phyloP scores from a whole-genome alignment of 2,329 filamentous ascomycete genomes.

The Aphanocladium album region DNA sequence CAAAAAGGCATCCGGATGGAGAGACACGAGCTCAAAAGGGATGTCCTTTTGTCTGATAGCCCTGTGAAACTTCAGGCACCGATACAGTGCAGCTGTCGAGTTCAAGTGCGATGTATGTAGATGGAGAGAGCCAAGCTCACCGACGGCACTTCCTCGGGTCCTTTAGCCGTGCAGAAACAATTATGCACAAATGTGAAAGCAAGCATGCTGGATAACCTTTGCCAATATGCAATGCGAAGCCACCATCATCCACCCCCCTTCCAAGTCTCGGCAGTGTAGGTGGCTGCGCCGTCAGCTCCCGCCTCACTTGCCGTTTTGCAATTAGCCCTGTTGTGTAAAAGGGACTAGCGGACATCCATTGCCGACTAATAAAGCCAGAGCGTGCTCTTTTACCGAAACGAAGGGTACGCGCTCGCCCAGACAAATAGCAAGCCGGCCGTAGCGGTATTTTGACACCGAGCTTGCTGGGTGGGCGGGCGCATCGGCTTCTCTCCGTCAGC shows the following conservation, averaged over 20 bases:
- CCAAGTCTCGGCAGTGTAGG: background rate
- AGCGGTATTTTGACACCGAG: background rate
- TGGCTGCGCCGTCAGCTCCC: background rate
- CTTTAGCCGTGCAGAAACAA: background rate
- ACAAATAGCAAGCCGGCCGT: background rate
- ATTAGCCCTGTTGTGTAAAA: background rate
- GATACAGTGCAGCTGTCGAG: background rate
- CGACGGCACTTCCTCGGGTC: background rate
- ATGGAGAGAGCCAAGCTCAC: background rate
- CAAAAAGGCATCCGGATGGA: background rate
- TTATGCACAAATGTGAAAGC: conserved; percentile 2
- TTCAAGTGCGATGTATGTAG: background rate
- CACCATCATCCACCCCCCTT: background rate
- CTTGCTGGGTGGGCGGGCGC: background rate
- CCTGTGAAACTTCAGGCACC: background rate
- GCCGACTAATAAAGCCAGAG: background rate
- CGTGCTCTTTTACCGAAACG: background rate
- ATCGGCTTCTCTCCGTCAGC: background rate
- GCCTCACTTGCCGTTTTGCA: background rate
- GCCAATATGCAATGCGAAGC: background rate
- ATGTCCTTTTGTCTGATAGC: background rate
- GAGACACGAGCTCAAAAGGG: background rate
- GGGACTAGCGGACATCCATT: background rate
- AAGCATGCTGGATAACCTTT: background rate
- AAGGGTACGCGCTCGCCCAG: background rate